Conservation (phyloP, 768 basidiomycete genomes). For the Auriculariales sp. region DNA sequence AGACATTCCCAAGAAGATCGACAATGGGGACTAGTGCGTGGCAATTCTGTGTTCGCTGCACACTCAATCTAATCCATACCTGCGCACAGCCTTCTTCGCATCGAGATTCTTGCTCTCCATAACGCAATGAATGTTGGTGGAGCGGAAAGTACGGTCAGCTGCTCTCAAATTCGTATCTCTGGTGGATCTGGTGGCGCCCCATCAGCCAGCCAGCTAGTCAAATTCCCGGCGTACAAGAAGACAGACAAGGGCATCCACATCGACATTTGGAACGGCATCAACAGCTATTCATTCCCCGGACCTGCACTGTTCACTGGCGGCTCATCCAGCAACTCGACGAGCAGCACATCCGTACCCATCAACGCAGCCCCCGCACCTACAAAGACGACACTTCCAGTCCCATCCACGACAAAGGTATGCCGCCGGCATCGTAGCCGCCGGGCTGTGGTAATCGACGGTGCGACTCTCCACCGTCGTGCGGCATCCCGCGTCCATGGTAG, state of each 20-base stretch:
- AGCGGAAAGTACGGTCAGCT: neutral
- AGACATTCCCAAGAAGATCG: neutral
- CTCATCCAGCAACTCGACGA: neutral
- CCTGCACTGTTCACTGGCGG: neutral
- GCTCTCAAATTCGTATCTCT: neutral
- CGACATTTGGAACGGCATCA: neutral
- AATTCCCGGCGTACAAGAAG: neutral
- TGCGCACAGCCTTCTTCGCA: neutral
- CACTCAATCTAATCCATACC: no score
- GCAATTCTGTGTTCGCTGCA: no score
- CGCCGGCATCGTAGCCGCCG: neutral
- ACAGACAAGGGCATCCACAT: neutral
- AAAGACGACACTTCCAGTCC: neutral
- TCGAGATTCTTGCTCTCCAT: neutral
- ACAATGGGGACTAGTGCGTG: neutral
- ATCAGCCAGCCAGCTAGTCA: neutral
- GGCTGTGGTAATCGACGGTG: no score
- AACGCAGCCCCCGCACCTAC: neutral
- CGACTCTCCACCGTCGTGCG: no score
- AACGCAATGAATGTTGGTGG: neutral
- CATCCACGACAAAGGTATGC: neutral
- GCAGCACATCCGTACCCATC: neutral
- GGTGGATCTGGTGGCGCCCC: neutral
- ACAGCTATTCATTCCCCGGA: neutral
- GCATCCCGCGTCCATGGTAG: no score